Evolutionary conservation across 805 yeast genomes (phyloP).

Genomic region (Lipomyces mesembrius): DNA sequence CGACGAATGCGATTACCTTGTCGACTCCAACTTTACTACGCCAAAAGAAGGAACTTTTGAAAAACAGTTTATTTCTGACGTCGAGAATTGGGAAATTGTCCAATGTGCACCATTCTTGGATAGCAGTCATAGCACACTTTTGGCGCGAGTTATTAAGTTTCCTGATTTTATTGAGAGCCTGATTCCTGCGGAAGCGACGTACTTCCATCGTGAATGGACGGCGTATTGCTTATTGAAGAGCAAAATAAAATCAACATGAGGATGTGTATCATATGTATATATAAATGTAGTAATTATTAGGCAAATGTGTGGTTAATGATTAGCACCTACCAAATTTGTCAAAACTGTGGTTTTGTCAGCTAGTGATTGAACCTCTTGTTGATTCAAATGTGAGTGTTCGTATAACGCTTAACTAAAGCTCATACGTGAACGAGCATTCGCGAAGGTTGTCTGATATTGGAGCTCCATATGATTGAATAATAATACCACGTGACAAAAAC

Average conservation of each 20-base stretch:
- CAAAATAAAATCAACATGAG: not conserved
- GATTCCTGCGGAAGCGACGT: slow-evolving; percentile 15
- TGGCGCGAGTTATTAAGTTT: slow-evolving; percentile 29
- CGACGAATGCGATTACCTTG: slow-evolving; percentile 64
- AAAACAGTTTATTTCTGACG: slow-evolving; percentile 22
- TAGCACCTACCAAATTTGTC: too few relatives aligned
- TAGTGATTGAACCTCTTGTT: too few relatives aligned
- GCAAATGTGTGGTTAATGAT: not conserved
- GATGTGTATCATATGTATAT: not conserved
- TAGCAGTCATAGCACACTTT: slow-evolving; percentile 19
- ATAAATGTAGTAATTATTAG: not conserved
- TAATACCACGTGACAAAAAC: too few relatives aligned
- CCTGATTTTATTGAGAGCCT: slow-evolving; percentile 25
- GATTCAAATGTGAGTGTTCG: too few relatives aligned
- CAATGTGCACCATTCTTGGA: slow-evolving; percentile 25
- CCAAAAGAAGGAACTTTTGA: slow-evolving; percentile 21
- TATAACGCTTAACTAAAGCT: too few relatives aligned
- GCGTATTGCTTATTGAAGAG: slow-evolving; percentile 27
- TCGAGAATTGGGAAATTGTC: slow-evolving; percentile 24
- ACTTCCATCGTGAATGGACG: slow-evolving; percentile 20
- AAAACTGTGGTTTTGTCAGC: too few relatives aligned
- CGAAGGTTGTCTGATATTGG: too few relatives aligned
- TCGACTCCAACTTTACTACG: slow-evolving; percentile 53
- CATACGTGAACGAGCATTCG: too few relatives aligned
- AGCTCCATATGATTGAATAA: too few relatives aligned